Conservation (phyloP, 495 filamentous ascomycete genomes). For the Wilcoxina mikolae region DNA sequence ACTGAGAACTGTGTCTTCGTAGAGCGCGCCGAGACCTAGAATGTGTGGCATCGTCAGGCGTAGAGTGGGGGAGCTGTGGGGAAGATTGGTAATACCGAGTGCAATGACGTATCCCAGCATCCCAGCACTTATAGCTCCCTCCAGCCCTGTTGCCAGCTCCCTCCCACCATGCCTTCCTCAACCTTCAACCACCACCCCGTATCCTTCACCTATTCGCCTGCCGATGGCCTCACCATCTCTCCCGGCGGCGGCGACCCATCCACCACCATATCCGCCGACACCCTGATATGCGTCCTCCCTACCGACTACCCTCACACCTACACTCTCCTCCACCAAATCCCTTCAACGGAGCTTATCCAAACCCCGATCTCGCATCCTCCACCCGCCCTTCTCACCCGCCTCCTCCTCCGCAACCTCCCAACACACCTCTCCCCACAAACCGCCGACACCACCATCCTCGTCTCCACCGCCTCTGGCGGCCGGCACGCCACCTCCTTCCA, state of each 20-base stretch:
- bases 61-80: too few species aligned
- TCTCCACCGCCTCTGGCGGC: slow-evolving; percentile 61
- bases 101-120: too few species aligned
- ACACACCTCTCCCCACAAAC: slow-evolving; percentile 3
- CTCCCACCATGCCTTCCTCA: background rate
- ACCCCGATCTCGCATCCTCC: slow-evolving; percentile 10
- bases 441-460: slow-evolving; percentile 43
- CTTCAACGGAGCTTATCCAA: background rate
- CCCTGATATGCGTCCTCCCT: slow-evolving; percentile 12
- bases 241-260: background rate
- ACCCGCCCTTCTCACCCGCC: slow-evolving; percentile 5
- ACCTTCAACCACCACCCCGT: slow-evolving; percentile 1
- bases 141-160: too few species aligned
- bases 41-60: too few species aligned
- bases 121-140: too few species aligned
- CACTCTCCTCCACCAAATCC: background rate
- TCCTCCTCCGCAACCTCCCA: slow-evolving; percentile 8
- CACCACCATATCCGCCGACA: background rate
- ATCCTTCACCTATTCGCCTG: slow-evolving; percentile 5
- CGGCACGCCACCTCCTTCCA: slow-evolving; percentile 45
- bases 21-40: slow-evolving; percentile 15
- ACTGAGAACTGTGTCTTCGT: slow-evolving; percentile 17
- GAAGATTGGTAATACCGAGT: too few species aligned
- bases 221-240: slow-evolving; percentile 10
- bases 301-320: background rate